phyloP scores from a whole-genome alignment of 2,329 filamentous ascomycete genomes.

The Pseudodiploospora longispora region DNA sequence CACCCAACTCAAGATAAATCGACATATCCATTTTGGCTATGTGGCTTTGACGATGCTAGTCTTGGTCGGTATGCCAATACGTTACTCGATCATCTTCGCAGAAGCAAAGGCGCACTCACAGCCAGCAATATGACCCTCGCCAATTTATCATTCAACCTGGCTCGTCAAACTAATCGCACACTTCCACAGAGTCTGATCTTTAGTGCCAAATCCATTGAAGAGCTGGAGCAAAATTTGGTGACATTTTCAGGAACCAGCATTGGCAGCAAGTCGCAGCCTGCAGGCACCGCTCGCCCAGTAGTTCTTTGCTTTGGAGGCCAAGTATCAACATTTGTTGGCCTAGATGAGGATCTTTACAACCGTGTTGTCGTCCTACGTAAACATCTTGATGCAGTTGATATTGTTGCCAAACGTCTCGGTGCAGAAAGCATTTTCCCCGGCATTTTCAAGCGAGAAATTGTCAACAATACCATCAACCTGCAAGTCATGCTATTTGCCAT shows the following conservation, averaged over 20 bases:
- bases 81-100: neutral
- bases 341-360: constrained; percentile 23
- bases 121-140: neutral
- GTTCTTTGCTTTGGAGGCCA: constrained; percentile 27
- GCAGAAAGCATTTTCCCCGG: constrained; percentile 19
- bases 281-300: constrained; percentile 15
- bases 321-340: constrained; percentile 18
- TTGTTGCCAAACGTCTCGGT: constrained; percentile 9
- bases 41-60: constrained; percentile 1
- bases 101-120: neutral
- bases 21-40: constrained; percentile 4
- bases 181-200: constrained; percentile 18
- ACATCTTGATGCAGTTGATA: constrained; percentile 10
- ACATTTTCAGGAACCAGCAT: neutral
- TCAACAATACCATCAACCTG: constrained; percentile 20
- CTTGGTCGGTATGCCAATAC: neutral
- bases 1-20: neutral
- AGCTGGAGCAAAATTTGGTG: constrained; percentile 18
- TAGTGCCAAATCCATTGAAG: constrained; percentile 6
- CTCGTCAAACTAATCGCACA: constrained; percentile 20
- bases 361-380: constrained; percentile 12
- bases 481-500: constrained; percentile 32
- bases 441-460: constrained; percentile 20
- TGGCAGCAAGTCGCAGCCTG: too few relatives aligned
- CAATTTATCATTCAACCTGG: constrained; percentile 25